phyloP scores from a whole-genome alignment of 768 basidiomycete species.

The Kwoniella dendrophila region DNA sequence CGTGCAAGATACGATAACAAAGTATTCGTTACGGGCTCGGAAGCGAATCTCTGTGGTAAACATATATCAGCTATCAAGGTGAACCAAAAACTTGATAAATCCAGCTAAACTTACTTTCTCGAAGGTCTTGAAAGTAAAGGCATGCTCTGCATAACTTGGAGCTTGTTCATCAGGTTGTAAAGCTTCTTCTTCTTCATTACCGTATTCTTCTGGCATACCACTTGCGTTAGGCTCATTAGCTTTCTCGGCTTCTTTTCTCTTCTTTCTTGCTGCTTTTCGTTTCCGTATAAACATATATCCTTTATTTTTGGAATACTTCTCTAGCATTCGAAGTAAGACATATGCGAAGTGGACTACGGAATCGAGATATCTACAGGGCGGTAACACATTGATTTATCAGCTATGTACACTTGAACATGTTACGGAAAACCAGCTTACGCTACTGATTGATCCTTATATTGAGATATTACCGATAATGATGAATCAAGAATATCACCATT shows the following conservation, averaged over 20 bases:
- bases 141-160: constrained; percentile 71
- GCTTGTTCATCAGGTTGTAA: constrained; percentile 62
- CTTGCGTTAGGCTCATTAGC: constrained; percentile 43
- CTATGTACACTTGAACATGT: neutral
- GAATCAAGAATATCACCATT: constrained; percentile 92
- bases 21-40: constrained; percentile 80
- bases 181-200: constrained; percentile 66
- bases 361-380: constrained; percentile 69
- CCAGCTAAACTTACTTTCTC: constrained; percentile 67
- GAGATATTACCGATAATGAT: constrained; percentile 72
- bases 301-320: constrained; percentile 76
- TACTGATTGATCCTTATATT: constrained; percentile 72
- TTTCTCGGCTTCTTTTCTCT: constrained; percentile 43
- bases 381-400: neutral
- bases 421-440: constrained; percentile 50
- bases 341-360: constrained; percentile 81
- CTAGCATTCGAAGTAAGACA: constrained; percentile 82
- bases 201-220: constrained; percentile 36
- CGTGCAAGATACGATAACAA: constrained; percentile 78
- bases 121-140: constrained; percentile 88
- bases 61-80: neutral
- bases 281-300: constrained; percentile 75
- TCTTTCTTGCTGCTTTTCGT: constrained; percentile 61
- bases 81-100: neutral
- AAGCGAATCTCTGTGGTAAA: constrained; percentile 75